Conservation (phyloP, 164 flowering plant genomes). For the Echeveria elegans region DNA sequence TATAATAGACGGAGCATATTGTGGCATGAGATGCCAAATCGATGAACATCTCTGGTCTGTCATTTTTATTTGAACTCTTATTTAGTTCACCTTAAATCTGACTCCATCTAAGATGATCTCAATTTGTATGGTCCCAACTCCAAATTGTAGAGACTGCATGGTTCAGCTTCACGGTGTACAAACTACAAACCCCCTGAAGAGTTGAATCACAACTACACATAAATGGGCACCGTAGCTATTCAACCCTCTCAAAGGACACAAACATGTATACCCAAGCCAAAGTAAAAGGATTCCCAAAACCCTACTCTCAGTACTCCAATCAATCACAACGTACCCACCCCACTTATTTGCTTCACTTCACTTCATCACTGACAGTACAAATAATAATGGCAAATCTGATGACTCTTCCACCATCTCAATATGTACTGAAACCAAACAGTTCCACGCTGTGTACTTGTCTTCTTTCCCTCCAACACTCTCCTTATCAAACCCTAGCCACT, state of each 20-base stretch:
- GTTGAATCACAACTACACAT: not conserved
- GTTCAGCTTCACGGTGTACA: no score
- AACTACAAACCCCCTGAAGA: no score
- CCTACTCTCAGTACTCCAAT: conserved; percentile 2
- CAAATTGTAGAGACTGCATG: no score
- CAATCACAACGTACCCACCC: conserved; percentile 1
- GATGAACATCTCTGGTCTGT: no score
- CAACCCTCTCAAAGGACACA: not conserved
- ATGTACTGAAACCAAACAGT: not conserved
- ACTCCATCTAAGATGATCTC: no score
- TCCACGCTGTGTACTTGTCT: not conserved
- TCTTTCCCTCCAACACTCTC: no score
- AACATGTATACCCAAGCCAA: not conserved
- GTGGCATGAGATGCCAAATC: no score
- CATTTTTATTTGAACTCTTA: no score
- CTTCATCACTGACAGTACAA: not conserved
- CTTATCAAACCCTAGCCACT: conserved; percentile 2
- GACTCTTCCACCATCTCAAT: conserved; percentile 3
- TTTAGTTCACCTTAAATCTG: no score
- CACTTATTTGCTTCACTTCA: conserved; percentile 2
- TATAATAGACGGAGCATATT: no score
- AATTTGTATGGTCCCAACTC: no score
- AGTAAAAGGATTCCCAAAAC: not conserved
- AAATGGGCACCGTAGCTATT: not conserved
- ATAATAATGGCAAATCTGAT: not conserved